Percentiles rank a stretch among this genome's conserved stretches.
Evolutionary conservation across 441 rosid species (phyloP).

Genomic region (Geranium incanum): DNA sequence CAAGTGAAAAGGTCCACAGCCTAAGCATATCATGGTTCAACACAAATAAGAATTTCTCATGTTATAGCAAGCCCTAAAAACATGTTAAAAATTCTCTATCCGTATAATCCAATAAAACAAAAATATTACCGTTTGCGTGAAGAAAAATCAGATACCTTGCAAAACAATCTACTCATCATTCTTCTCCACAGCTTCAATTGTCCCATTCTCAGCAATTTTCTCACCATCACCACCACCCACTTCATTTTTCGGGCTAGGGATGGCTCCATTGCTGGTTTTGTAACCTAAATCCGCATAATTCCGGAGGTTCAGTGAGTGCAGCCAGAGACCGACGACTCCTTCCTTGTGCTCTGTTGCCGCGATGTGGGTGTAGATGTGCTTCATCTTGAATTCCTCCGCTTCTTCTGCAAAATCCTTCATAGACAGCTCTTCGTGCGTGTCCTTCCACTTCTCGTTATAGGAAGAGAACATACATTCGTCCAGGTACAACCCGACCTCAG

Average conservation of each 20-base stretch:
- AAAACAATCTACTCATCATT: background rate
- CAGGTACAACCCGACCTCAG: constrained; percentile 88
- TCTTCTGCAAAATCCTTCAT: constrained; percentile 59
- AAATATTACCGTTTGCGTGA: background rate
- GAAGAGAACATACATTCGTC: constrained; percentile 85
- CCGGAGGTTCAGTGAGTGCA: constrained; percentile 81
- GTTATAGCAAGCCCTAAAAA: too few relatives aligned
- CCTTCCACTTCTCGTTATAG: constrained; percentile 71
- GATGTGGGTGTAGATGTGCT: constrained; percentile 71
- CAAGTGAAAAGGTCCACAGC: too few relatives aligned
- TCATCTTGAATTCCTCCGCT: constrained; percentile 75
- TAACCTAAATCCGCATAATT: constrained; percentile 61
- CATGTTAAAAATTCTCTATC: too few relatives aligned
- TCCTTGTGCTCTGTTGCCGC: constrained; percentile 73
- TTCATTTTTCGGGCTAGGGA: background rate
- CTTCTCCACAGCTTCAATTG: constrained; percentile 9
- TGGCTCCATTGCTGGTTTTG: constrained; percentile 15
- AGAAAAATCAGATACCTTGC: too few relatives aligned
- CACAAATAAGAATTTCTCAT: too few relatives aligned
- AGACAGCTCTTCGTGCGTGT: constrained; percentile 71
- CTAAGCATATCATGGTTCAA: too few relatives aligned
- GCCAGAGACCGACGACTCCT: constrained; percentile 75
- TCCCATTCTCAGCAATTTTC: constrained; percentile 8
- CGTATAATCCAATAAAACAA: too few relatives aligned
- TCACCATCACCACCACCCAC: background rate